phyloP scores from a whole-genome alignment of 768 basidiomycete genomes.

The Serendipita sp. region DNA sequence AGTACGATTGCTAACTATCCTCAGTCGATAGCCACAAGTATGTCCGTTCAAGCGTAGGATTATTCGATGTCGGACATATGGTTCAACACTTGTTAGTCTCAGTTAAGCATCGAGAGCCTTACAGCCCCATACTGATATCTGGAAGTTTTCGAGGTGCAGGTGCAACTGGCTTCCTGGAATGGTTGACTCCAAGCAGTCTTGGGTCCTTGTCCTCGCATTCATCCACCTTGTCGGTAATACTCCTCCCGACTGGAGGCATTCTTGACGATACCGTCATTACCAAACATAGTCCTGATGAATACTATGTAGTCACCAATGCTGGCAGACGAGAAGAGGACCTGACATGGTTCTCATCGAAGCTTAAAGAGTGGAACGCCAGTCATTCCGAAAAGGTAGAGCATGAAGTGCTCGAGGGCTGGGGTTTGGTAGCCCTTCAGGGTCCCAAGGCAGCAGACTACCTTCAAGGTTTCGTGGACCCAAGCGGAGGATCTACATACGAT shows the following conservation, averaged over 20 bases:
- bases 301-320: slow-evolving; percentile 95
- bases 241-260: slow-evolving; percentile 84
- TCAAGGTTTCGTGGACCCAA: slow-evolving; percentile 46
- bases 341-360: slow-evolving; percentile 51
- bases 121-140: too few relatives aligned
- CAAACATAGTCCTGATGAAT: slow-evolving; percentile 62
- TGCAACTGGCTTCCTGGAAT: slow-evolving; percentile 68
- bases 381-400: slow-evolving; percentile 44
- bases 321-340: slow-evolving; percentile 72
- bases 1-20: neutral
- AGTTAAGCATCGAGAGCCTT: neutral
- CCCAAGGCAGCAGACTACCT: slow-evolving; percentile 70
- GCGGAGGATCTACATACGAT: slow-evolving; percentile 29
- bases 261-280: slow-evolving; percentile 92
- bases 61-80: slow-evolving; percentile 99
- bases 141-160: slow-evolving; percentile 67
- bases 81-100: slow-evolving; percentile 69
- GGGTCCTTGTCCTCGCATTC: slow-evolving; percentile 48
- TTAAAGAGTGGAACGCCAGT: slow-evolving; percentile 59
- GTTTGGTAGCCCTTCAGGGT: slow-evolving; percentile 83
- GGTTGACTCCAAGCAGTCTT: slow-evolving; percentile 77
- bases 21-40: slow-evolving; percentile 82
- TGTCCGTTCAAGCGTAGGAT: slow-evolving; percentile 62
- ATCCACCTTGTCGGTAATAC: slow-evolving; percentile 75
- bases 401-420: slow-evolving; percentile 71